phyloP scores from a whole-genome alignment of 345 rosid genomes.

The Pugionium cornutum region DNA sequence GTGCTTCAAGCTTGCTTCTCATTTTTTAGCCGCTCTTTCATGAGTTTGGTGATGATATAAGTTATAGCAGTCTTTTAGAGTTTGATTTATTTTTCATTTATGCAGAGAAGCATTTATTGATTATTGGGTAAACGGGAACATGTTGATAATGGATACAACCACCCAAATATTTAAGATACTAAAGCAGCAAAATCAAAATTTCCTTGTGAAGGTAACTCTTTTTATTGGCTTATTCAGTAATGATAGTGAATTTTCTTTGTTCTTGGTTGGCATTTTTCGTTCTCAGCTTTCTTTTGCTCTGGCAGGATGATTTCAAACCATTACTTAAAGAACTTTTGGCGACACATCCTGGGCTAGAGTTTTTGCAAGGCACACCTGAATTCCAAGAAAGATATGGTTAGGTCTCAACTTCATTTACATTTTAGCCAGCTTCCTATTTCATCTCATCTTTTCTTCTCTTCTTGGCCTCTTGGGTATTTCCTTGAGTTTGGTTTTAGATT shows the following conservation, averaged over 20 bases:
- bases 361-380: constrained; percentile 94
- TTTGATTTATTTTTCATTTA: constrained; percentile 2
- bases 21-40: not conserved
- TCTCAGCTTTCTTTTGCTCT: constrained; percentile 29
- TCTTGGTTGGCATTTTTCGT: constrained; percentile 6
- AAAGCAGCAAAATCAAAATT: constrained; percentile 71
- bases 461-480: not conserved
- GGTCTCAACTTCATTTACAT: constrained; percentile 30
- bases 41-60: not conserved
- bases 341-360: constrained; percentile 95
- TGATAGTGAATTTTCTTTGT: constrained; percentile 1
- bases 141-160: constrained; percentile 76
- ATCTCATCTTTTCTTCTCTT: not conserved
- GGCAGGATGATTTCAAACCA: constrained; percentile 90
- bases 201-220: constrained; percentile 68
- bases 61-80: not conserved
- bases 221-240: constrained; percentile 5
- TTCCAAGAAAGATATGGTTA: constrained; percentile 99
- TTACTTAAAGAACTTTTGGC: constrained; percentile 85
- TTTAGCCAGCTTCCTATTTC: not conserved
- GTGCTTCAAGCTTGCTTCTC: constrained; percentile 12
- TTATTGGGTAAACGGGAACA: constrained; percentile 73
- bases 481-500: constrained; percentile 3
- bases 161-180: constrained; percentile 76
- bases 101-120: constrained; percentile 81